Evolutionary conservation across 257 asterid genomes (phyloP).

Genomic region (Penstemon davidsonii): DNA sequence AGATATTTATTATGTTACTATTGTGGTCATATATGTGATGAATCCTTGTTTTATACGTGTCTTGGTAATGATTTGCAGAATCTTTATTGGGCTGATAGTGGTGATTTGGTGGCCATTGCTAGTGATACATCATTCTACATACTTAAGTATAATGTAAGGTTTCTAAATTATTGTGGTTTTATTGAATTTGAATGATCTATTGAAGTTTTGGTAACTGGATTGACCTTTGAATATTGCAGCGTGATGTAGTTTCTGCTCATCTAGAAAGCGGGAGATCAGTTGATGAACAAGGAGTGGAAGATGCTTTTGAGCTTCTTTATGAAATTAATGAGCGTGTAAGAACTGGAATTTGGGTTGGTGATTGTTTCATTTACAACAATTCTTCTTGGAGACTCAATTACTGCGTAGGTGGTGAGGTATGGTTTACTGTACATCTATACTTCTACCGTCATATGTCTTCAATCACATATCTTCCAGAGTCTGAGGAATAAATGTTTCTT

Average conservation of each 20-base stretch:
- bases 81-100: conserved; percentile 95
- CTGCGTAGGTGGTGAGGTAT: conserved; percentile 99
- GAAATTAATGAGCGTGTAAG: conserved; percentile 94
- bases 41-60: conserved; percentile 19
- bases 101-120: conserved; percentile 83
- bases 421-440: conserved; percentile 13
- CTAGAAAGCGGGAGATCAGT: conserved; percentile 84
- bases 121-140: conserved; percentile 81
- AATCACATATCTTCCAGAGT: conserved; percentile 19
- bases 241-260: conserved; percentile 91
- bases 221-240: conserved; percentile 53
- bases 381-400: conserved; percentile 97
- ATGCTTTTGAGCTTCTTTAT: conserved; percentile 94
- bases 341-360: conserved; percentile 99
- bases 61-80: conserved; percentile 52
- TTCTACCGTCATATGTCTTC: neutral
- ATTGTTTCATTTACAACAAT: conserved; percentile 92
- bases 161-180: conserved; percentile 19
- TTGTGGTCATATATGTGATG: conserved; percentile 10
- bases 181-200: conserved; percentile 16
- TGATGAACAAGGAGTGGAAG: conserved; percentile 96
- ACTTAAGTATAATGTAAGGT: conserved; percentile 71
- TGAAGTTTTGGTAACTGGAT: conserved; percentile 21
- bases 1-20: conserved; percentile 22
- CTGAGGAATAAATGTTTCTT: conserved; percentile 13